Base-by-base conservation (phyloP, 2,329 filamentous ascomycete genomes). In the Tolypocladium capitatum region DNA sequence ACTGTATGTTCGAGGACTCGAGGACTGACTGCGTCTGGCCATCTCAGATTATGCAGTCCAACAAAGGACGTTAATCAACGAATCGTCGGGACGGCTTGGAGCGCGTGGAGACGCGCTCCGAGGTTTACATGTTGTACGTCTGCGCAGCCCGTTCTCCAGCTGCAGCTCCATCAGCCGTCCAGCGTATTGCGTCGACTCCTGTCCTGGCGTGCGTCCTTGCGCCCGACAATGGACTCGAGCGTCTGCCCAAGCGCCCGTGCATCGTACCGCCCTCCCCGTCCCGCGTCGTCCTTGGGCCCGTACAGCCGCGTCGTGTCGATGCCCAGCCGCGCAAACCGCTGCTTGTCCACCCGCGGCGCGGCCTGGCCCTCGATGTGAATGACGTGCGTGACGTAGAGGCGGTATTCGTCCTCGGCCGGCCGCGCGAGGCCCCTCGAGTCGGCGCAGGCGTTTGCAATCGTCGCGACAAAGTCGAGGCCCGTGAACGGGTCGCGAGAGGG, bases 281-380 rank as follows among this genome's bases (percentile, higher is more conserved):
- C 63, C 1, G 52, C 36, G 28, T 63, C 62, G 9, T 66, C 69
- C 43, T 71, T 80, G 33, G 83, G 75, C 2, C 88, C 89, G 60
- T 92, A 91, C 1, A 94, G 70, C 48, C 81, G 74, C 14, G 94
- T 76, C 16, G 81, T 81, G 57, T 89, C 83, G 36, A 97, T 86
- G 0, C 89, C 89, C 52, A 89, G 63, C 18, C 67, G 64, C 3
- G 67, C 67, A 40, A 96, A 69, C 47, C 73, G 74, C 6, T 74
- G 74, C 45, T 73, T 79, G 56, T 94, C 80, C 1, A 95, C 83
- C 4, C 62, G 68, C 0, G 90, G 90, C 21, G 83, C 81, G 0
- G 75, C 76, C 0, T 79, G 74, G 0, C 81, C 83, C 38, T 90
- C 84, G 0, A 95, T 67, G 59, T 94, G 84, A 7, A 96, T 73